phyloP scores from a whole-genome alignment of 768 basidiomycete genomes.

The Obba rivulosa region DNA sequence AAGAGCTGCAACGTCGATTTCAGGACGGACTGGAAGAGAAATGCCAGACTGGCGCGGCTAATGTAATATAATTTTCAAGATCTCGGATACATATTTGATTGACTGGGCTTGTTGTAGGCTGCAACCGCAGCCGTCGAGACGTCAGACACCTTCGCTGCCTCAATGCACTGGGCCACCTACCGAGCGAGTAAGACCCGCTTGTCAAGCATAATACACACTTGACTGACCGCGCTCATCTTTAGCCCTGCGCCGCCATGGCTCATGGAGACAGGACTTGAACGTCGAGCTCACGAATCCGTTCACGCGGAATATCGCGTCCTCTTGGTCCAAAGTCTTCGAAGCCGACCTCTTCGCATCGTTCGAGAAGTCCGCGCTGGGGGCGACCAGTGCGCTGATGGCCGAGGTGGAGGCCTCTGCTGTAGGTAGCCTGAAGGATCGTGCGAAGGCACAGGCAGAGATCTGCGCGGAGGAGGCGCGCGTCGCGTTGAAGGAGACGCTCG shows the following conservation, averaged over 20 bases:
- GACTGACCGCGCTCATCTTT: too few relatives aligned
- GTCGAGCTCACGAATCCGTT: constrained; percentile 53
- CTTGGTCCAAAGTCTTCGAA: constrained; percentile 59
- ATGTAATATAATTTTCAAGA: constrained; percentile 30
- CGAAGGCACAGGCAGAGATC: constrained; percentile 43
- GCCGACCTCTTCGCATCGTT: constrained; percentile 49
- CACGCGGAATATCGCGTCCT: constrained; percentile 50
- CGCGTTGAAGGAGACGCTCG: constrained; percentile 43
- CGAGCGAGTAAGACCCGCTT: constrained; percentile 41
- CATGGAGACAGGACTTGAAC: constrained; percentile 56
- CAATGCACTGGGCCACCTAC: constrained; percentile 59
- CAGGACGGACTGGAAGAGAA: constrained; percentile 55
- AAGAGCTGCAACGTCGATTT: constrained; percentile 43
- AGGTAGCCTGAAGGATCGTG: constrained; percentile 46
- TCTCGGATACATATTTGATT: neutral
- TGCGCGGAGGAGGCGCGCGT: constrained; percentile 48
- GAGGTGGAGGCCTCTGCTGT: constrained; percentile 50
- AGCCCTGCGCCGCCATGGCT: constrained; percentile 49
- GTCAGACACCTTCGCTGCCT: constrained; percentile 42
- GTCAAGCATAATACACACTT: neutral
- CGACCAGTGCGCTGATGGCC: constrained; percentile 40
- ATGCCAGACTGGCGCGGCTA: constrained; percentile 44
- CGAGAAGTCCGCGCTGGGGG: constrained; percentile 30
- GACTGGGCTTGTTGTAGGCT: constrained; percentile 25
- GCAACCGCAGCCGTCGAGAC: constrained; percentile 41